Evolutionary conservation across 1,284 basidiomycete species (phyloP).

Genomic region (Naganishia sp.): DNA sequence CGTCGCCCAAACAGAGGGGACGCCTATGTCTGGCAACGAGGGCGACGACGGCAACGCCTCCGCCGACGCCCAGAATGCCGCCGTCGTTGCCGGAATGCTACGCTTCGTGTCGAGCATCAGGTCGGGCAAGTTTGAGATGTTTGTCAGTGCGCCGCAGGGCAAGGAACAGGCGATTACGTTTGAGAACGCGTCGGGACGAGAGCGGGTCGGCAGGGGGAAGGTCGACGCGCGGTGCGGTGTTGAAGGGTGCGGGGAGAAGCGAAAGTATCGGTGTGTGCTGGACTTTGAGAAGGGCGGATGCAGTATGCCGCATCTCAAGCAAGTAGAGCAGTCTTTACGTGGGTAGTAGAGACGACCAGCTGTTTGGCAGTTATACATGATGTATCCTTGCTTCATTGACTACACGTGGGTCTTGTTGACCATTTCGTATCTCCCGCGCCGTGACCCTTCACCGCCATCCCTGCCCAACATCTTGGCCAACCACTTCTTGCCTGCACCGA

Average conservation of each 20-base stretch:
- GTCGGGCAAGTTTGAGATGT: constrained; percentile 29
- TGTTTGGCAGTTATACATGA: constrained; percentile 1
- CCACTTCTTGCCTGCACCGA: background rate
- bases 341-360: no score
- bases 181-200: background rate
- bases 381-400: background rate
- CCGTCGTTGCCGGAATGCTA: constrained; percentile 7
- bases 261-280: constrained; percentile 14
- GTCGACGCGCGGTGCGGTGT: constrained; percentile 13
- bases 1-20: constrained; percentile 11
- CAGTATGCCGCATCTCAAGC: constrained; percentile 15
- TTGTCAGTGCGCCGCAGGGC: constrained; percentile 13
- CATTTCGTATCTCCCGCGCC: constrained; percentile 24
- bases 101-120: constrained; percentile 25
- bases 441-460: constrained; percentile 7
- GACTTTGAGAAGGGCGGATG: constrained; percentile 14
- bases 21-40: constrained; percentile 19
- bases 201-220: background rate
- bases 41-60: constrained; percentile 10
- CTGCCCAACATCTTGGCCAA: constrained; percentile 23
- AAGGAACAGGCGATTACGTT: constrained; percentile 20
- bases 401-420: constrained; percentile 26
- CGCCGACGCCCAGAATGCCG: background rate
- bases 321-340: constrained; percentile 2
- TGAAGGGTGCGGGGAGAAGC: constrained; percentile 1